Evolutionary conservation across 2,329 filamentous ascomycete genomes (phyloP).

Genomic region (Xylariales sp.): DNA sequence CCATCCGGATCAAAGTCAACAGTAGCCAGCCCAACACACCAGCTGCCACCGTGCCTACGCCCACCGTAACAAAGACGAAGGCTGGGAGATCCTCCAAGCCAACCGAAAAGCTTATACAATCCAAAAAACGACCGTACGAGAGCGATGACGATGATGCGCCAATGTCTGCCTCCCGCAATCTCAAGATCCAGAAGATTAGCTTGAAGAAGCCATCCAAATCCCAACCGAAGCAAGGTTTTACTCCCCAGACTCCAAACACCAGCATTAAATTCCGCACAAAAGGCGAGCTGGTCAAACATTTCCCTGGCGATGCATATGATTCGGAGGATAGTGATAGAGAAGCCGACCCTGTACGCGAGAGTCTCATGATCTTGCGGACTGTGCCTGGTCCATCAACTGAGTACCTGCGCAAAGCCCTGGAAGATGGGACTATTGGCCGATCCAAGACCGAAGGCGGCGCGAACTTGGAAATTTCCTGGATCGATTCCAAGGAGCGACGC

Average conservation of each 20-base stretch:
- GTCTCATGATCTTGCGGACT: slow-evolving; percentile 88
- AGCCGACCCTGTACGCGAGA: slow-evolving; percentile 80
- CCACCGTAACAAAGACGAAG: slow-evolving; percentile 53
- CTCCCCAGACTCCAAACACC: slow-evolving; percentile 28
- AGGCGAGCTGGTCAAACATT: slow-evolving; percentile 64
- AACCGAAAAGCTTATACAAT: slow-evolving; percentile 50
- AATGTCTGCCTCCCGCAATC: slow-evolving; percentile 26
- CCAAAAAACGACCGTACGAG: slow-evolving; percentile 58
- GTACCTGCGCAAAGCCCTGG: slow-evolving; percentile 71
- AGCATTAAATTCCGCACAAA: slow-evolving; percentile 57
- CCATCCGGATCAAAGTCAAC: slow-evolving; percentile 36
- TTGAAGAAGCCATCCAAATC: slow-evolving; percentile 32
- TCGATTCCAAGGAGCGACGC: slow-evolving; percentile 69
- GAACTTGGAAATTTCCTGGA: slow-evolving; percentile 76
- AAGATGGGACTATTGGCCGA: slow-evolving; percentile 71
- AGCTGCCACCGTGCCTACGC: slow-evolving; percentile 15
- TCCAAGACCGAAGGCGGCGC: slow-evolving; percentile 61
- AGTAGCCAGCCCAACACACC: slow-evolving; percentile 23
- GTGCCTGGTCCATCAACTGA: slow-evolving; percentile 80
- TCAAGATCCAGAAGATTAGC: slow-evolving; percentile 51
- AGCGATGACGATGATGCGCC: slow-evolving; percentile 46
- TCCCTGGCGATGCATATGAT: slow-evolving; percentile 87
- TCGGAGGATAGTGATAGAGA: slow-evolving; percentile 93
- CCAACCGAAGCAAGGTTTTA: slow-evolving; percentile 20
- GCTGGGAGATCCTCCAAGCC: slow-evolving; percentile 57